These are phyloP conservation scores for Chlorella sp. DNA, from an alignment of 139 green algal species.

Conservation along the genomic window DNA sequence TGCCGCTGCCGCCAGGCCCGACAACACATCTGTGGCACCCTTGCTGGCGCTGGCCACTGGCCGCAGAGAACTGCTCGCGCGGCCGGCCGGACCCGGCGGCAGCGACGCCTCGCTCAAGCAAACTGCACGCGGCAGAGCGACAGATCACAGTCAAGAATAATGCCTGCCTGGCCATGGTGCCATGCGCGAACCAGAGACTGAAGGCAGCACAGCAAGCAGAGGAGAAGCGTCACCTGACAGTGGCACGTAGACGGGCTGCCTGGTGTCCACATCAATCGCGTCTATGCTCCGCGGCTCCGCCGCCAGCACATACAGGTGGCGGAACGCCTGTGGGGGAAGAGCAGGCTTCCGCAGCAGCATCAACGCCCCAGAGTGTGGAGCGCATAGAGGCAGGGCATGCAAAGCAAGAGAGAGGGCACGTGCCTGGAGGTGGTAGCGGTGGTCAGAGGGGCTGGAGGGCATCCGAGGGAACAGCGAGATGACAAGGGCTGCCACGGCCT, in stretches of 20 bases:
- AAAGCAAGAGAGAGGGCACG: not conserved
- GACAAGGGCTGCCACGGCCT: conserved; percentile 86
- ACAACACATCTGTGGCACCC: conserved; percentile 15
- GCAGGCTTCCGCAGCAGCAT: not conserved
- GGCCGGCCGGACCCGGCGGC: no score
- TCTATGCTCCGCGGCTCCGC: conserved; percentile 73
- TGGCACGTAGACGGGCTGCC: conserved; percentile 72
- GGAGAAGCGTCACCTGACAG: conserved; percentile 63
- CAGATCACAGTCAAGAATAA: no score
- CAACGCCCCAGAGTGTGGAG: not conserved
- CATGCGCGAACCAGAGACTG: no score
- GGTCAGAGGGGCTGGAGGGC: conserved; percentile 74
- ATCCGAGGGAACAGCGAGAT: conserved; percentile 88
- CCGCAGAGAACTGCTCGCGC: no score
- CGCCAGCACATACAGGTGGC: conserved; percentile 95
- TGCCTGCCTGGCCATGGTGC: no score
- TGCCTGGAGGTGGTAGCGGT: conserved; percentile 90
- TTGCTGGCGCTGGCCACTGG: conserved; percentile 26
- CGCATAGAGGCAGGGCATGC: not conserved
- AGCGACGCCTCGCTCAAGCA: no score
- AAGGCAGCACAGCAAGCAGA: no score
- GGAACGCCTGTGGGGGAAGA: conserved; percentile 74
- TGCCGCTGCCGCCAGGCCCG: not conserved
- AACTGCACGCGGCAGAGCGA: no score
- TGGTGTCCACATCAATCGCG: conserved; percentile 81